These are phyloP conservation scores for Isabelozyma pseudorhagii DNA, from an alignment of 805 yeast genomes.

Conservation along the genomic window DNA sequence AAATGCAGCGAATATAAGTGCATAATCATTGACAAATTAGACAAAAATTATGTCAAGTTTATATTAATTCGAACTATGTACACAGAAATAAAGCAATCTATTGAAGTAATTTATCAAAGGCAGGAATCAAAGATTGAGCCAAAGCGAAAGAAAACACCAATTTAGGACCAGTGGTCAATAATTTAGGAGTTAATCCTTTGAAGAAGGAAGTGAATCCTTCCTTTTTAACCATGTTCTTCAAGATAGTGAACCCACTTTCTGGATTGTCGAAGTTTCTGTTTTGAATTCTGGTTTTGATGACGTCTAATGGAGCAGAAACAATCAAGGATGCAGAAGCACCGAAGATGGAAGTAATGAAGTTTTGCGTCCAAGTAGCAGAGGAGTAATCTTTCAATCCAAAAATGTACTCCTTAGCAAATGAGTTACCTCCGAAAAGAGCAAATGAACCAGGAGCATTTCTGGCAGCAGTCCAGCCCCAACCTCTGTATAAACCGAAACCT, in stretches of 20 bases:
- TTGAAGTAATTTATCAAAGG: slow-evolving; percentile 70
- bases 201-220: slow-evolving; percentile 91
- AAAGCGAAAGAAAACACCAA: slow-evolving; percentile 96
- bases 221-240: slow-evolving; percentile 87
- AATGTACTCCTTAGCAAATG: slow-evolving; percentile 96
- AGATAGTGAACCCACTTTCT: slow-evolving; percentile 87
- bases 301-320: slow-evolving; percentile 97
- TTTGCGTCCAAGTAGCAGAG: slow-evolving; percentile 91
- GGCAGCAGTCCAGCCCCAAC: slow-evolving; percentile 99
- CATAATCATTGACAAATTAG: too few species aligned
- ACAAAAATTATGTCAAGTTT: too few species aligned
- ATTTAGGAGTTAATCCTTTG: slow-evolving; percentile 95
- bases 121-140: slow-evolving; percentile 96
- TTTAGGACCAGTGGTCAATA: slow-evolving; percentile 97
- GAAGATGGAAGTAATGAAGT: slow-evolving; percentile 88
- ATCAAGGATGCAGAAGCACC: slow-evolving; percentile 97
- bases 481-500: slow-evolving; percentile 91
- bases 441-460: slow-evolving; percentile 99
- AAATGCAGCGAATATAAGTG: too few species aligned
- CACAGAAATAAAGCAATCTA: neutral
- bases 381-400: slow-evolving; percentile 84
- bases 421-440: slow-evolving; percentile 96
- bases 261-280: slow-evolving; percentile 94
- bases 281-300: slow-evolving; percentile 97
- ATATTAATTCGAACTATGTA: neutral